These are phyloP conservation scores for Metschnikowia lochheadii DNA, from an alignment of 805 yeast genomes.

Conservation along the genomic window DNA sequence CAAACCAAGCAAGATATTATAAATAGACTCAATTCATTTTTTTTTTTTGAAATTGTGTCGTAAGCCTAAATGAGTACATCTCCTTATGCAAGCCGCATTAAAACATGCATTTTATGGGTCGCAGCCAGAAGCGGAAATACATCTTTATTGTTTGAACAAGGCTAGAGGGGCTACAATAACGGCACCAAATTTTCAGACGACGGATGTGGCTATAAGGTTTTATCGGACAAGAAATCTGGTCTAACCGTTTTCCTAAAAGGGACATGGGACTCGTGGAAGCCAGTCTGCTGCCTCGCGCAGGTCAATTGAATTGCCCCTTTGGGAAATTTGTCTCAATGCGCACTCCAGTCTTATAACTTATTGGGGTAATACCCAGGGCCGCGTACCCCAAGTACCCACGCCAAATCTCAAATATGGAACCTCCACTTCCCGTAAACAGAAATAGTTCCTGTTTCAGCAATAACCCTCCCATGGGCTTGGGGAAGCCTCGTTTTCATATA, in stretches of 20 bases:
- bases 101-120: background rate
- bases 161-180: too few species aligned
- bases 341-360: constrained; percentile 3
- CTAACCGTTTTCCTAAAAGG: background rate
- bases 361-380: constrained; percentile 1
- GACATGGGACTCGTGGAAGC: background rate
- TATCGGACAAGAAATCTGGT: background rate
- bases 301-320: constrained; percentile 1
- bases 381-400: background rate
- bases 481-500: background rate
- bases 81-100: background rate
- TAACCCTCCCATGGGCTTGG: background rate
- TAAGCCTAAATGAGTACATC: background rate
- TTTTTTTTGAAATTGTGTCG: background rate
- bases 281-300: background rate
- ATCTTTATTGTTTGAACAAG: background rate
- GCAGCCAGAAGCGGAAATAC: background rate
- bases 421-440: constrained; percentile 4
- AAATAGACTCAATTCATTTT: background rate
- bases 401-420: background rate
- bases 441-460: background rate
- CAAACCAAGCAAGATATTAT: background rate
- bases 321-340: constrained; percentile 1
- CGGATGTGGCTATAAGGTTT: background rate
- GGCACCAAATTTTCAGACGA: background rate